Conservation (phyloP, 768 basidiomycete species). For the Podaxis sp. region DNA sequence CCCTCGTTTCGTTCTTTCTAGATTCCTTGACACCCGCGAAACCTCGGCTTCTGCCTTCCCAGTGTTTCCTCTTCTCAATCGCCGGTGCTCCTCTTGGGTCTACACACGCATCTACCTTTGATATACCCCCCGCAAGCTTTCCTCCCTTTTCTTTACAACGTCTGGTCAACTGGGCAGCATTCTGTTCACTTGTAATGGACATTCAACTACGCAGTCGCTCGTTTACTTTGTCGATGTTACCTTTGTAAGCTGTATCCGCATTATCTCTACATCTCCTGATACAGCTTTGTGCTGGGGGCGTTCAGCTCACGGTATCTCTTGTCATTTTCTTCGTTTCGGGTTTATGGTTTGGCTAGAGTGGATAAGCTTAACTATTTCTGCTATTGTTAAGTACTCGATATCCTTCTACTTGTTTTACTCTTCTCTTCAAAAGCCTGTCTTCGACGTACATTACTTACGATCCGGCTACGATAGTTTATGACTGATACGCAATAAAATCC, state of each 20-base stretch:
- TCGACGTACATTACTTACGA: constrained; percentile 13
- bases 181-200: constrained; percentile 7
- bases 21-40: constrained; percentile 3
- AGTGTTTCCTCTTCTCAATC: not conserved
- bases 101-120: constrained; percentile 13
- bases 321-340: constrained; percentile 4
- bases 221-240: constrained; percentile 3
- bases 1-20: constrained; percentile 1
- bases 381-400: constrained; percentile 12
- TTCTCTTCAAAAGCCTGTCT: not conserved
- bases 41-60: constrained; percentile 1
- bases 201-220: constrained; percentile 10
- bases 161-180: constrained; percentile 1
- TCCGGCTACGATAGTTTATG: constrained; percentile 13
- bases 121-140: constrained; percentile 13
- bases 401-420: not conserved
- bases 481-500: constrained; percentile 8
- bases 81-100: constrained; percentile 8
- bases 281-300: not conserved
- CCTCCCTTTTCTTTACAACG: constrained; percentile 1
- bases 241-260: constrained; percentile 4
- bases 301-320: not conserved
- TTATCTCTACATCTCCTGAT: constrained; percentile 2
- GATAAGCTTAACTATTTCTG: constrained; percentile 16
- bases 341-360: constrained; percentile 15